Evolutionary conservation across 495 filamentous ascomycete genomes (phyloP).

Genomic region (Aspergillus ellipticus): DNA sequence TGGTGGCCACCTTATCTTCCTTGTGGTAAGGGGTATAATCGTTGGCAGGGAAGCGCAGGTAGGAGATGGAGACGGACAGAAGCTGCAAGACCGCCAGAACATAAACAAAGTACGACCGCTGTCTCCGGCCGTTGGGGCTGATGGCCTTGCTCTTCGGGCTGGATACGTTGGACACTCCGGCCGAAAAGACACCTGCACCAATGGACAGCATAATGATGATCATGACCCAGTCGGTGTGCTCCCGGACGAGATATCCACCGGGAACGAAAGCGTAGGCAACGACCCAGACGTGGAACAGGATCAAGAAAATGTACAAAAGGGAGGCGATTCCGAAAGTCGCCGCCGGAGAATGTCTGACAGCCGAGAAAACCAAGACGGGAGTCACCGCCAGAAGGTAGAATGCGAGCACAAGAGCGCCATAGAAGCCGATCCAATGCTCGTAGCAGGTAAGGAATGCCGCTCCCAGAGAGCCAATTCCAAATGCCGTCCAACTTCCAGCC

Average conservation of each 20-base stretch:
- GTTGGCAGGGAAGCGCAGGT: constrained; percentile 91
- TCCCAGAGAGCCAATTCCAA: constrained; percentile 70
- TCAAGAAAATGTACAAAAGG: constrained; percentile 82
- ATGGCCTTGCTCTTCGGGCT: constrained; percentile 45
- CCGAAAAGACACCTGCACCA: constrained; percentile 79
- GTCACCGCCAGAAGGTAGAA: constrained; percentile 80
- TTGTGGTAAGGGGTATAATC: constrained; percentile 88
- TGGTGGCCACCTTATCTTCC: constrained; percentile 79
- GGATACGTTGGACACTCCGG: constrained; percentile 51
- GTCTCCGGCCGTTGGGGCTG: constrained; percentile 50
- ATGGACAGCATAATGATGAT: constrained; percentile 76
- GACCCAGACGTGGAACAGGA: constrained; percentile 96
- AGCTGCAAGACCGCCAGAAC: constrained; percentile 70
- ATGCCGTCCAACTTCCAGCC: constrained; percentile 77
- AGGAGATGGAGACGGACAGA: constrained; percentile 74
- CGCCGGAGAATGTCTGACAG: constrained; percentile 69
- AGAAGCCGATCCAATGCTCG: constrained; percentile 84
- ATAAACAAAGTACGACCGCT: constrained; percentile 69
- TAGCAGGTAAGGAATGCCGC: constrained; percentile 77
- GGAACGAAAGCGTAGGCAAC: constrained; percentile 99
- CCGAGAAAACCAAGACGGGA: constrained; percentile 69
- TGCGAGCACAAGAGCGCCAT: constrained; percentile 72
- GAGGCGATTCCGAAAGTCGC: constrained; percentile 83
- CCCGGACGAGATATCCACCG: constrained; percentile 86
- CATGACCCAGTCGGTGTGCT: constrained; percentile 96